A percentile compares a stretch with the other conserved stretches of the same genome.
Evolutionary conservation across 371 early-diverging fungal genomes (phyloP).

Genomic region (Actinomortierella ambigua): DNA sequence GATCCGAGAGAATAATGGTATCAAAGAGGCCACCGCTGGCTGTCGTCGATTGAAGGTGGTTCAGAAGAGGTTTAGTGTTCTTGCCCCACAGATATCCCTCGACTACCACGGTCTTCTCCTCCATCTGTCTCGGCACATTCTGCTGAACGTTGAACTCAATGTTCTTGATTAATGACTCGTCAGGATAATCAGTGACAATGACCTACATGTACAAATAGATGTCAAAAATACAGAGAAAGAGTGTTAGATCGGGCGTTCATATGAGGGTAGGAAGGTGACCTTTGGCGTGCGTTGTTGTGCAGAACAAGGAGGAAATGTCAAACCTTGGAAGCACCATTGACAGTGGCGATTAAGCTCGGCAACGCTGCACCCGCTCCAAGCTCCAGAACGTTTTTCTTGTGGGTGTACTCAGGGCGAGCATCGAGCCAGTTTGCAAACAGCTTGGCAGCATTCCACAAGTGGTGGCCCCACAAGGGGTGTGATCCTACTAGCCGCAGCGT

Average conservation of each 20-base stretch:
- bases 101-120: constrained; percentile 36
- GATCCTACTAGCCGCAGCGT: constrained; percentile 73
- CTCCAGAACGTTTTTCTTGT: constrained; percentile 78
- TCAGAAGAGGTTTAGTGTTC: constrained; percentile 58
- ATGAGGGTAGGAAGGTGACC: too few relatives aligned
- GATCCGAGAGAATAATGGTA: constrained; percentile 85
- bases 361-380: constrained; percentile 92
- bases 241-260: neutral
- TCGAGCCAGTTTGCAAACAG: constrained; percentile 83
- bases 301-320: neutral
- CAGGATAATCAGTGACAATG: constrained; percentile 92
- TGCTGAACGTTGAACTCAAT: constrained; percentile 71
- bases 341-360: constrained; percentile 79
- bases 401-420: constrained; percentile 56
- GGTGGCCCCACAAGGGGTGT: constrained; percentile 90
- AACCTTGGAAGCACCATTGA: constrained; percentile 74
- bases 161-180: constrained; percentile 77
- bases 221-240: neutral
- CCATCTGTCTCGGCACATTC: constrained; percentile 40
- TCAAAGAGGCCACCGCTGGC: constrained; percentile 57
- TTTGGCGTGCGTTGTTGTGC: too few relatives aligned
- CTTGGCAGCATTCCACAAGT: constrained; percentile 92
- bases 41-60: constrained; percentile 35
- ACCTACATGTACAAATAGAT: constrained; percentile 47
- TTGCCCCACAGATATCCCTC: constrained; percentile 91